Conservation (phyloP, 1,139 yeast species). For the Yamadazyma trypodendri region DNA sequence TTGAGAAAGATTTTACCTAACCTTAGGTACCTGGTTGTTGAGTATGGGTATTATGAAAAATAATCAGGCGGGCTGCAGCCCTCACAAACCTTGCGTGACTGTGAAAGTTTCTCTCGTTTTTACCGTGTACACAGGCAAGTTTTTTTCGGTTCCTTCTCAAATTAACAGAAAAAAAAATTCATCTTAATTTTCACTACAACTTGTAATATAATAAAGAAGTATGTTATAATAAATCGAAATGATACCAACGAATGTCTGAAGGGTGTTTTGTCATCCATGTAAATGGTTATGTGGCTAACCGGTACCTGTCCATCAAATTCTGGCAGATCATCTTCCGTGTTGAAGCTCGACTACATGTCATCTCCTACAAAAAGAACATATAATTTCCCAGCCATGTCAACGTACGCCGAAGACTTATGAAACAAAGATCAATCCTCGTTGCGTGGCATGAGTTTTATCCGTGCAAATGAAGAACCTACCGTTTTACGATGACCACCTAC, state of each 20-base stretch:
- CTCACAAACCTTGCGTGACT: constrained; percentile 9
- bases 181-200: constrained; percentile 15
- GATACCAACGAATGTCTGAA: neutral
- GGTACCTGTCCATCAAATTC: too few species aligned
- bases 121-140: constrained; percentile 9
- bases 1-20: too few species aligned
- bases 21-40: too few species aligned
- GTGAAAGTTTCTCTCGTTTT: constrained; percentile 2
- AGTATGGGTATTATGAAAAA: constrained; percentile 3
- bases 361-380: too few species aligned
- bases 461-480: too few species aligned
- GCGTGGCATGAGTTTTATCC: too few species aligned
- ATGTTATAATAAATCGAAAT: constrained; percentile 7
- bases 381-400: neutral
- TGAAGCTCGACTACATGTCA: too few species aligned
- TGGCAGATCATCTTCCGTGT: too few species aligned
- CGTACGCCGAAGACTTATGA: too few species aligned
- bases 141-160: constrained; percentile 9
- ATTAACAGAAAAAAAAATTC: constrained; percentile 14
- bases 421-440: too few species aligned
- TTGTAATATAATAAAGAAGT: constrained; percentile 15
- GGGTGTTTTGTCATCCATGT: neutral
- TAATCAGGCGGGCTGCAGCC: constrained; percentile 12
- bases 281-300: too few species aligned
- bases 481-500: too few species aligned